A percentile compares a stretch with the other conserved stretches of the same genome.
Evolutionary conservation across 768 basidiomycete species (phyloP).

Genomic region (Mycena venus): DNA sequence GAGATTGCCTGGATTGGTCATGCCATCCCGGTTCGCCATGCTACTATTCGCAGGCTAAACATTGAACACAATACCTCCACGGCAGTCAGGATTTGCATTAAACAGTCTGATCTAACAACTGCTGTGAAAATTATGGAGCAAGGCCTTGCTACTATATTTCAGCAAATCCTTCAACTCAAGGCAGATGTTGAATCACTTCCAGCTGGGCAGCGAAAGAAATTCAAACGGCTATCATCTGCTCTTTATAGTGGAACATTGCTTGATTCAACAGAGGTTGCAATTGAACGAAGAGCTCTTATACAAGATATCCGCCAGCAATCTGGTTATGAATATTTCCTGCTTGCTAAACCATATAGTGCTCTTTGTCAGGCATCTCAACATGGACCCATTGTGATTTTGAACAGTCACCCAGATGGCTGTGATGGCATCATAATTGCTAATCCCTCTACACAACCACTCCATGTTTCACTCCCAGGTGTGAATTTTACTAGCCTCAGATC

Average conservation of each 20-base stretch:
- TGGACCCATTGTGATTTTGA: not conserved
- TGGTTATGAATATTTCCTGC: not conserved
- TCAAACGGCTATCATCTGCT: not conserved
- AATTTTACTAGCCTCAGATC: not conserved
- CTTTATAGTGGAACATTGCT: not conserved
- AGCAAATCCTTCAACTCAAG: not conserved
- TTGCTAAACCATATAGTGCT: not conserved
- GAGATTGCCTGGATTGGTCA: too few relatives aligned
- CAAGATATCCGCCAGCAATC: not conserved
- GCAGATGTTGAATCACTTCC: not conserved
- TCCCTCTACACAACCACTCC: not conserved
- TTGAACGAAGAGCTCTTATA: not conserved
- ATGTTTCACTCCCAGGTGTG: not conserved
- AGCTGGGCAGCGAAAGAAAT: too few relatives aligned
- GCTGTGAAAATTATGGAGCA: not conserved
- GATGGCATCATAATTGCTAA: not conserved
- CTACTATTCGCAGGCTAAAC: not conserved
- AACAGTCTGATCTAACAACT: not conserved
- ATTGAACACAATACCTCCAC: not conserved
- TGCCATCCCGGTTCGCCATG: not conserved
- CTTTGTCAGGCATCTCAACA: not conserved
- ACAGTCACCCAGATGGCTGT: not conserved
- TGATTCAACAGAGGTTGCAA: not conserved
- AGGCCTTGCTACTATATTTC: not conserved
- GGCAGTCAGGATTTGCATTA: not conserved